A percentile compares a stretch with the other conserved stretches of the same genome.
These are phyloP conservation scores for Hippophae gyantsensis DNA, from an alignment of 306 rosid species.

Conservation along the genomic window DNA sequence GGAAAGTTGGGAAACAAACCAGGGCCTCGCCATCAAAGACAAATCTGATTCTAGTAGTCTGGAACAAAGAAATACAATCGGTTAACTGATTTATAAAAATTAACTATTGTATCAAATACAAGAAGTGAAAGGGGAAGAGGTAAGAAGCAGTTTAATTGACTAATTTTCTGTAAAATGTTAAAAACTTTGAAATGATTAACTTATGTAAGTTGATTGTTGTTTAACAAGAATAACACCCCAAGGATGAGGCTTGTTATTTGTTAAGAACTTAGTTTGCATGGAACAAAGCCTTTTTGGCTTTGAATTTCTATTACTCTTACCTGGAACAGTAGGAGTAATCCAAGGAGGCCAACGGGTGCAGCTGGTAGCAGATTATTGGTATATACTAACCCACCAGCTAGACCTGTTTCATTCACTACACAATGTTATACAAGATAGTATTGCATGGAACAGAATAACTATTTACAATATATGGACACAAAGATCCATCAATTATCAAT, in stretches of 20 bases:
- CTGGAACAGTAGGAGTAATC: conserved; percentile 82
- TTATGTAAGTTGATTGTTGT: not conserved
- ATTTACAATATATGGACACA: too few relatives aligned
- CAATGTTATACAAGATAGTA: conserved; percentile 8
- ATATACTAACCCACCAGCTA: conserved; percentile 75
- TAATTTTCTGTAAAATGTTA: not conserved
- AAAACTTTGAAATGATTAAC: not conserved
- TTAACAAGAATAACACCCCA: not conserved
- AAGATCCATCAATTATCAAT: too few relatives aligned
- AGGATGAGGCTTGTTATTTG: not conserved
- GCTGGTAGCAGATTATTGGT: conserved; percentile 70
- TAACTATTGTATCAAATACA: not conserved
- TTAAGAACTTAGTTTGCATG: not conserved
- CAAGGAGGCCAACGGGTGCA: conserved; percentile 78
- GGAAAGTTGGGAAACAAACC: conserved; percentile 50
- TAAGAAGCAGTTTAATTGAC: not conserved
- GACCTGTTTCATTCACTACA: conserved; percentile 39
- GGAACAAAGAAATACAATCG: conserved; percentile 19
- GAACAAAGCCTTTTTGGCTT: too few relatives aligned
- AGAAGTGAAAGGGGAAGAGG: not conserved
- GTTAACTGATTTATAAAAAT: not conserved
- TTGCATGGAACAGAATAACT: not conserved
- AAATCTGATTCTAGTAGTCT: conserved; percentile 88
- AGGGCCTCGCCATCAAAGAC: conserved; percentile 75
- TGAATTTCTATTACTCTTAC: conserved; percentile 23